These are phyloP conservation scores for Yamadazyma tumulicola DNA, from an alignment of 805 yeast genomes.

Conservation along the genomic window DNA sequence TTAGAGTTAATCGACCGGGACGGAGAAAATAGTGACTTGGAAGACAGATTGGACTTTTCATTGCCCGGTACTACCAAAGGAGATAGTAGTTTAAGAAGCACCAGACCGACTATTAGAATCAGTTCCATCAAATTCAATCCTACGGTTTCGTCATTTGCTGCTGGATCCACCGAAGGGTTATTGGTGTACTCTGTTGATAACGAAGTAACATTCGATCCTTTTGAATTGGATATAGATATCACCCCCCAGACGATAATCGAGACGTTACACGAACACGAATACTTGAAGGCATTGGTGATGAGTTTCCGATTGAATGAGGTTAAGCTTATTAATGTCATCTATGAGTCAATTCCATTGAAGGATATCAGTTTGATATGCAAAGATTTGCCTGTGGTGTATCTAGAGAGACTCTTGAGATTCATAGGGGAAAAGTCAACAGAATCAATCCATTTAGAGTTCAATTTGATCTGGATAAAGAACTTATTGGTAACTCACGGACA, in stretches of 20 bases:
- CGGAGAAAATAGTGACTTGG: constrained; percentile 83
- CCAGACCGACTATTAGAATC: constrained; percentile 81
- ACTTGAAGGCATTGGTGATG: constrained; percentile 81
- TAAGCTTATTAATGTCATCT: constrained; percentile 66
- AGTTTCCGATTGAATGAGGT: constrained; percentile 87
- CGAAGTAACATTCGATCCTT: constrained; percentile 80
- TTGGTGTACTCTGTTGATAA: constrained; percentile 78
- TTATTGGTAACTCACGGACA: constrained; percentile 73
- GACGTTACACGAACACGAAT: constrained; percentile 57
- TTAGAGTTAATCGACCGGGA: constrained; percentile 71
- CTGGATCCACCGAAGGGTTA: constrained; percentile 93
- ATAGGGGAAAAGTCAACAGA: constrained; percentile 66
- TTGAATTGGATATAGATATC: constrained; percentile 87
- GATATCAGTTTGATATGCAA: constrained; percentile 66
- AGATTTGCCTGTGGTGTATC: constrained; percentile 76
- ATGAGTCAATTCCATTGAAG: constrained; percentile 65
- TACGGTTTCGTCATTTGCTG: constrained; percentile 85
- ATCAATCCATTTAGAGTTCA: constrained; percentile 81
- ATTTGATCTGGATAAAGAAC: constrained; percentile 74
- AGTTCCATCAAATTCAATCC: constrained; percentile 82
- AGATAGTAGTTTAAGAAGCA: constrained; percentile 71
- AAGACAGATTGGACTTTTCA: constrained; percentile 69
- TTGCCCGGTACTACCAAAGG: constrained; percentile 84
- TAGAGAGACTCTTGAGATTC: constrained; percentile 62
- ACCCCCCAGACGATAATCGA: constrained; percentile 76